These are phyloP conservation scores for Berkeleyomyces basicola DNA, from an alignment of 2,329 filamentous ascomycete genomes.

Conservation along the genomic window DNA sequence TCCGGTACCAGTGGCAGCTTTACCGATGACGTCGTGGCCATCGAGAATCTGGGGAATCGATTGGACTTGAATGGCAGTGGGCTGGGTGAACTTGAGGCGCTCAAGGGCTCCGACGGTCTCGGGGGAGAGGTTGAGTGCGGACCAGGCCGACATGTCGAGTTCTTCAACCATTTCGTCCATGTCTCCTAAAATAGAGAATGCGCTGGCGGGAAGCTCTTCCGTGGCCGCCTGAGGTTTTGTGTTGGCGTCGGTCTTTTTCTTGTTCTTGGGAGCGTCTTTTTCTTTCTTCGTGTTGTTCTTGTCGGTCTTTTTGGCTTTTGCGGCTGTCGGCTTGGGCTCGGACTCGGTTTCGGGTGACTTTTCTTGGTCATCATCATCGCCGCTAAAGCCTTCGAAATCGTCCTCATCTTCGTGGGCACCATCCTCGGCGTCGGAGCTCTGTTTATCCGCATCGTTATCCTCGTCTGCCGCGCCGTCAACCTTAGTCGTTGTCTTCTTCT, in stretches of 20 bases:
- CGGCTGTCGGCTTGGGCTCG: slow-evolving; percentile 19
- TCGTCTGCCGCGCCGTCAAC: slow-evolving; percentile 26
- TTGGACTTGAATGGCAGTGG: slow-evolving; percentile 64
- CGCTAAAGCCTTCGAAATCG: slow-evolving; percentile 51
- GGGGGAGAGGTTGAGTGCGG: slow-evolving; percentile 53
- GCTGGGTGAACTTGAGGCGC: slow-evolving; percentile 61
- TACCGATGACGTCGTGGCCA: slow-evolving; percentile 85
- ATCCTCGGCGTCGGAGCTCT: slow-evolving; percentile 12
- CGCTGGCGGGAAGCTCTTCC: slow-evolving; percentile 19
- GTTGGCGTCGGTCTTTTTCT: slow-evolving; percentile 3
- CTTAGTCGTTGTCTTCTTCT: slow-evolving; percentile 1
- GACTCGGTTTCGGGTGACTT: slow-evolving; percentile 20
- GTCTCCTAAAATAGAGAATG: slow-evolving; percentile 28
- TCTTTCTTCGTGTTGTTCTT: slow-evolving; percentile 21
- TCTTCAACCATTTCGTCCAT: slow-evolving; percentile 41
- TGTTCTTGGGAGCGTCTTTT: slow-evolving; percentile 15
- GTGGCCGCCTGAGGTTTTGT: slow-evolving; percentile 14
- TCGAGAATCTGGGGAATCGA: slow-evolving; percentile 68
- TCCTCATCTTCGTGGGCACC: slow-evolving; percentile 26
- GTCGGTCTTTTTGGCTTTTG: slow-evolving; percentile 17
- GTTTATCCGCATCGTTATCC: slow-evolving; percentile 35
- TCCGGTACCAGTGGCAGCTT: slow-evolving; percentile 88
- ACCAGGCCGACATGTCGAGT: slow-evolving; percentile 64
- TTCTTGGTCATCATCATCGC: slow-evolving; percentile 24
- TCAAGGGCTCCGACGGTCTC: slow-evolving; percentile 57